These are phyloP conservation scores for Neurospora sp. DNA, from an alignment of 495 filamentous ascomycete species.

Conservation along the genomic window DNA sequence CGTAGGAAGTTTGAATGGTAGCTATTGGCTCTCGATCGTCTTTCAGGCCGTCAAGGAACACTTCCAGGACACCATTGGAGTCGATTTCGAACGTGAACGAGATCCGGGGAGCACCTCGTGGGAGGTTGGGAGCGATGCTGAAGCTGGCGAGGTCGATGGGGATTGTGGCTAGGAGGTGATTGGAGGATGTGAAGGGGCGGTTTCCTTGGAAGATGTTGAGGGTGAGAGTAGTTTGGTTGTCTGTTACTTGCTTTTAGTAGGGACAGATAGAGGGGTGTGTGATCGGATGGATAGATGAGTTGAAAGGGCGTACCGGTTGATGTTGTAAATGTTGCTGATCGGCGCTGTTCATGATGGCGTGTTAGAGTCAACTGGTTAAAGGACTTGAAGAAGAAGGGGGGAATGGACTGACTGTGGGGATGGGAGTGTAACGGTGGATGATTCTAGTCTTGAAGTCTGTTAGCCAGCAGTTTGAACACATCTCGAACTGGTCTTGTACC, in stretches of 20 bases:
- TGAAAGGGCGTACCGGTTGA: slow-evolving; percentile 39
- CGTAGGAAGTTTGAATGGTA: slow-evolving; percentile 36
- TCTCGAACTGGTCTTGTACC: not conserved
- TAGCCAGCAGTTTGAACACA: not conserved
- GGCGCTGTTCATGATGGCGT: slow-evolving; percentile 33
- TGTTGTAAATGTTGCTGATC: slow-evolving; percentile 90
- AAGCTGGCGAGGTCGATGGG: slow-evolving; percentile 93
- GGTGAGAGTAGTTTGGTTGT: slow-evolving; percentile 86
- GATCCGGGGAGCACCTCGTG: slow-evolving; percentile 84
- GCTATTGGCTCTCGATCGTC: slow-evolving; percentile 51
- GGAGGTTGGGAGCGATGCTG: slow-evolving; percentile 39
- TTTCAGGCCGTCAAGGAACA: slow-evolving; percentile 86
- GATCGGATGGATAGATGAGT: not conserved
- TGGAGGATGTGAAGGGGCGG: slow-evolving; percentile 81
- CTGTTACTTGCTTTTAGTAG: slow-evolving; percentile 17
- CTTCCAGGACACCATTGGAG: slow-evolving; percentile 89
- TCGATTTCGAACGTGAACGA: slow-evolving; percentile 69
- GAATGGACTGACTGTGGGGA: slow-evolving; percentile 51
- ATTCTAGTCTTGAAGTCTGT: slow-evolving; percentile 52
- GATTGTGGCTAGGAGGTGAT: slow-evolving; percentile 66
- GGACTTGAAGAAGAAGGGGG: not conserved
- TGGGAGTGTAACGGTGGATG: slow-evolving; percentile 79
- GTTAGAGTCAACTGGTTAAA: not conserved
- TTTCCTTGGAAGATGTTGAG: slow-evolving; percentile 95
- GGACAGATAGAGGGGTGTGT: not conserved